These are phyloP conservation scores for Vaccinium corymbosum DNA, from an alignment of 148 eudicot species.

Conservation along the genomic window DNA sequence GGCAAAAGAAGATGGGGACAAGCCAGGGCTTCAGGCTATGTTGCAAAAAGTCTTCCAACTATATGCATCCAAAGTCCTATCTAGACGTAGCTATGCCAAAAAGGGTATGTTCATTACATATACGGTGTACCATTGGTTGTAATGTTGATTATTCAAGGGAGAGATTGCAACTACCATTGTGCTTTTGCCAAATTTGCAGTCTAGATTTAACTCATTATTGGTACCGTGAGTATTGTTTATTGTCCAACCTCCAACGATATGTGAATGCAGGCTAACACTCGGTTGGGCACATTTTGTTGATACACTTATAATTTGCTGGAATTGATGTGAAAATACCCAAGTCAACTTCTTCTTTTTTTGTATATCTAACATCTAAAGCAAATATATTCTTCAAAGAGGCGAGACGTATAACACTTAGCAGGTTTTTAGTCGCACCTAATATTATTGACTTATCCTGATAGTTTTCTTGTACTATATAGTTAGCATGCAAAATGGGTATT, in stretches of 20 bases:
- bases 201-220: conserved; percentile 4
- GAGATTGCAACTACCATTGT: background rate
- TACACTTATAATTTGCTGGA: background rate
- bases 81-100: conserved; percentile 95
- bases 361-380: background rate
- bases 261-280: background rate
- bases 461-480: background rate
- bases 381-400: background rate
- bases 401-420: background rate
- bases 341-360: background rate
- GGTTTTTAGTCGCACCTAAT: background rate
- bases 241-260: background rate
- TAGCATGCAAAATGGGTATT: background rate
- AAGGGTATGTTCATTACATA: conserved; percentile 46
- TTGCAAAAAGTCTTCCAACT: conserved; percentile 91
- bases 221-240: background rate
- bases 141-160: background rate
- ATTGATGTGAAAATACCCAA: background rate
- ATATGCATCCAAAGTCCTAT: conserved; percentile 79
- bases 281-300: background rate
- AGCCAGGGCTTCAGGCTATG: conserved; percentile 98
- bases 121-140: background rate
- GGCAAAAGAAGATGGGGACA: conserved; percentile 91
- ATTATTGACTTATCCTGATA: background rate
- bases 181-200: background rate